A percentile compares a stretch with the other conserved stretches of the same genome.
Conservation (phyloP, 2,329 filamentous ascomycete genomes). For the Volutella citrinella region DNA sequence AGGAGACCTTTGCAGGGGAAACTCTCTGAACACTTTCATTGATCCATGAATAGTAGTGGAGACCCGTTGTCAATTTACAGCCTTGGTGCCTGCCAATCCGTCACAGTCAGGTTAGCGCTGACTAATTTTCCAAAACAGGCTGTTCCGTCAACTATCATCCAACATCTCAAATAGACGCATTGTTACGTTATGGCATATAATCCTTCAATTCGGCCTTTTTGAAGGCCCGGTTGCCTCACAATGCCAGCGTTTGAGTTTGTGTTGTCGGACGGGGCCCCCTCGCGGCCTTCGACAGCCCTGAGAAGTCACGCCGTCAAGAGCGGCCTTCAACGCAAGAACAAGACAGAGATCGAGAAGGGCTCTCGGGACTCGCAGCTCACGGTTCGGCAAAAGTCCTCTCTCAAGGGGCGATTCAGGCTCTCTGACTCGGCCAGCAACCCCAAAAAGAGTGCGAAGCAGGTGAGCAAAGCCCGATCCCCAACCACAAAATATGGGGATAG, state of each 20-base stretch:
- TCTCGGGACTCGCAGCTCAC: constrained; percentile 10
- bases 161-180: too few species aligned
- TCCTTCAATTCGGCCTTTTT: too few species aligned
- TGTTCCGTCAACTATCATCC: too few species aligned
- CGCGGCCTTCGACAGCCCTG: constrained; percentile 10
- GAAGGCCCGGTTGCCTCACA: too few species aligned
- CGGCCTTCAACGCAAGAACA: constrained; percentile 13
- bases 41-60: too few species aligned
- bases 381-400: constrained; percentile 10
- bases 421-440: neutral
- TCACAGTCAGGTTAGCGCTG: constrained; percentile 5
- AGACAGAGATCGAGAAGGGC: neutral
- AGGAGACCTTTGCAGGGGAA: too few species aligned
- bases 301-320: constrained; percentile 16
- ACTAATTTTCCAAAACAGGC: too few species aligned
- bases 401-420: constrained; percentile 14
- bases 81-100: too few species aligned
- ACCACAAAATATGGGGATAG: neutral
- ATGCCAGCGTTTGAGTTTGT: constrained; percentile 15
- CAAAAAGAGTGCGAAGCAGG: neutral
- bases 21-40: too few species aligned
- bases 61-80: too few species aligned
- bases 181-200: too few species aligned
- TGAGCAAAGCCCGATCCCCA: neutral
- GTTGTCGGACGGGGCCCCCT: constrained; percentile 6